A percentile compares a stretch with the other conserved stretches of the same genome.
Conservation (phyloP, 352 stramenopile species). For the Thalassiosira delicatula region DNA sequence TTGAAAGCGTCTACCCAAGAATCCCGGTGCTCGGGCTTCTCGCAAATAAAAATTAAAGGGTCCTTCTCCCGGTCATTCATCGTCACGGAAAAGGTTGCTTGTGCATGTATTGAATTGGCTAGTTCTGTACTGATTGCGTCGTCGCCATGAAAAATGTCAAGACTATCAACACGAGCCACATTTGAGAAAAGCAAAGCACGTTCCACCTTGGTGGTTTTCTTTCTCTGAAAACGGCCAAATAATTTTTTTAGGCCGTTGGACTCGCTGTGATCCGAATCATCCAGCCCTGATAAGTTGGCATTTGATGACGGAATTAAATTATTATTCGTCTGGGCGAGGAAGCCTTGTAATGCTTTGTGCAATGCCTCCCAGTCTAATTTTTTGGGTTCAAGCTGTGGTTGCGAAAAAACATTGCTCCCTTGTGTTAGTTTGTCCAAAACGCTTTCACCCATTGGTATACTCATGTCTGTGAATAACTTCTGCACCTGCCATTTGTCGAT, state of each 20-base stretch:
- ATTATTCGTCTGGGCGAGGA: too few species aligned
- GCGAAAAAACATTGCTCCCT: too few species aligned
- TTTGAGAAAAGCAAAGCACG: conserved; percentile 25
- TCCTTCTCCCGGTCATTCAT: conserved; percentile 18
- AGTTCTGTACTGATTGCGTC: background rate
- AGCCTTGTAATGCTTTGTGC: too few species aligned
- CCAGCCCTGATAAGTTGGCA: background rate
- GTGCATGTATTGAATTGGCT: conserved; percentile 4
- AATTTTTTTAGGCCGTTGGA: conserved; percentile 16
- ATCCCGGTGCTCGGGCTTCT: too few species aligned
- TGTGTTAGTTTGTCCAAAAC: too few species aligned
- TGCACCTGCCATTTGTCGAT: too few species aligned
- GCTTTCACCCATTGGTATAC: too few species aligned
- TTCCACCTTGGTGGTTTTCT: conserved; percentile 8
- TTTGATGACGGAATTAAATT: too few species aligned
- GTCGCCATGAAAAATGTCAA: conserved; percentile 20
- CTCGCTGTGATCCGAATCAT: background rate
- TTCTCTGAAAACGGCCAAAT: conserved; percentile 10
- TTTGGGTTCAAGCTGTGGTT: too few species aligned
- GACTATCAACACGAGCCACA: conserved; percentile 28
- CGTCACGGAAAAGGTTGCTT: conserved; percentile 28
- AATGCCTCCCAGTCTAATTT: too few species aligned
- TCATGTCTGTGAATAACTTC: too few species aligned
- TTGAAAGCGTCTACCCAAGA: too few species aligned
- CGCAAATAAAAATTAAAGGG: conserved; percentile 27